A percentile compares a stretch with the other conserved stretches of the same genome.
phyloP scores from a whole-genome alignment of 768 basidiomycete species.

The Collybia sp. region DNA sequence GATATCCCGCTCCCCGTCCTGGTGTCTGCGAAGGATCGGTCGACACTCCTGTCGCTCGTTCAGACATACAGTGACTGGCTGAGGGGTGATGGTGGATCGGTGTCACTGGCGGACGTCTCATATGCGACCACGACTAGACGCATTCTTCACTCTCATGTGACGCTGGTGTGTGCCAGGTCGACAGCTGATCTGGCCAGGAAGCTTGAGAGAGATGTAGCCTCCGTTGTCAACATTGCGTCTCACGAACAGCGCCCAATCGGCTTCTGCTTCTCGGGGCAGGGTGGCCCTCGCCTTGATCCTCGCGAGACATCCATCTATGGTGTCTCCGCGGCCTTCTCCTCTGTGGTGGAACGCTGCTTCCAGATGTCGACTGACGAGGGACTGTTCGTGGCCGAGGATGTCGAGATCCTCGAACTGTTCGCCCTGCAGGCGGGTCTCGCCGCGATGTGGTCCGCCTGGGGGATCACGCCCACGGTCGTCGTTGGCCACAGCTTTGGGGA shows the following conservation, averaged over 20 bases:
- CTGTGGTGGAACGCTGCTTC: conserved; percentile 3
- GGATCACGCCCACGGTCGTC: background rate
- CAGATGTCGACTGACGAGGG: background rate
- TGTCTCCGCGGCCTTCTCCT: conserved; percentile 1
- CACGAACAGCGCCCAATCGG: background rate
- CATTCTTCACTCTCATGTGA: background rate
- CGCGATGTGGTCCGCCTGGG: conserved; percentile 3
- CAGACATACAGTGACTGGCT: conserved; percentile 1
- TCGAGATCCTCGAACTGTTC: conserved; percentile 3
- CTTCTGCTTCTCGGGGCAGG: conserved; percentile 6
- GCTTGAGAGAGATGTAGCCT: background rate
- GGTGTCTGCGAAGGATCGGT: conserved; percentile 1
- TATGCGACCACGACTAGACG: conserved; percentile 2
- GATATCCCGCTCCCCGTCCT: conserved; percentile 1
- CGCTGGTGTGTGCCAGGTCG: background rate
- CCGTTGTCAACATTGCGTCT: background rate
- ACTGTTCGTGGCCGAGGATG: conserved; percentile 1
- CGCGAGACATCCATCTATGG: conserved; percentile 1
- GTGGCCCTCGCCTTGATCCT: conserved; percentile 4
- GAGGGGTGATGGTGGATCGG: background rate
- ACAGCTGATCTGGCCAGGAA: background rate
- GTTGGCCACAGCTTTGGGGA: conserved; percentile 5
- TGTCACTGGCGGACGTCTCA: background rate
- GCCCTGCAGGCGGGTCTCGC: conserved; percentile 3
- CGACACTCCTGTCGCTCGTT: background rate